Conservation (phyloP, 495 filamentous ascomycete species). For the Lasiosphaeriaceae sp. region DNA sequence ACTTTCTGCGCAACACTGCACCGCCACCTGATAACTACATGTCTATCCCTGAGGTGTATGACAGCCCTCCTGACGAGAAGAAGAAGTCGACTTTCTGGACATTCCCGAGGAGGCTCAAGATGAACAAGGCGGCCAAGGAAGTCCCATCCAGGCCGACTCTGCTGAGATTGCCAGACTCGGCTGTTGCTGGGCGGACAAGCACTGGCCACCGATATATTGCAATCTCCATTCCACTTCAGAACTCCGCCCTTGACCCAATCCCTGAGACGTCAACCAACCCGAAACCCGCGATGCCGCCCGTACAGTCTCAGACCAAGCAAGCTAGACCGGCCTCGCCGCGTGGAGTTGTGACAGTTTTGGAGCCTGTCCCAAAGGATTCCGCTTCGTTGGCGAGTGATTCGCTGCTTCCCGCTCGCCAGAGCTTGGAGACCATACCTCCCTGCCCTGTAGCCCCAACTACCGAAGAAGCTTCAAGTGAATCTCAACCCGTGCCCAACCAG, state of each 20-base stretch:
- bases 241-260: too few relatives aligned
- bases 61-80: not conserved
- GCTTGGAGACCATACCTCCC: conserved; percentile 1
- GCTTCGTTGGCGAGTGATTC: conserved; percentile 13
- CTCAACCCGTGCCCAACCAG: not conserved
- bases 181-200: conserved; percentile 38
- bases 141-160: conserved; percentile 12
- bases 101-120: conserved; percentile 6
- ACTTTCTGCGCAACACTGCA: conserved; percentile 41
- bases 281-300: too few relatives aligned
- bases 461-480: not conserved
- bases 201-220: conserved; percentile 46
- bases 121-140: not conserved
- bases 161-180: conserved; percentile 43
- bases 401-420: conserved; percentile 1
- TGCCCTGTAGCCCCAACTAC: not conserved
- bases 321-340: not conserved
- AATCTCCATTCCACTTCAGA: conserved; percentile 46
- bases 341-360: not conserved
- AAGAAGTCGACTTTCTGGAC: conserved; percentile 11
- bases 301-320: too few relatives aligned
- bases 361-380: conserved; percentile 18
- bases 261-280: too few relatives aligned
- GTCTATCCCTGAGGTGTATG: conserved; percentile 28
- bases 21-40: conserved; percentile 36